These are phyloP conservation scores for Sporobolomyces pararoseus DNA, from an alignment of 768 basidiomycete genomes.

Conservation along the genomic window DNA sequence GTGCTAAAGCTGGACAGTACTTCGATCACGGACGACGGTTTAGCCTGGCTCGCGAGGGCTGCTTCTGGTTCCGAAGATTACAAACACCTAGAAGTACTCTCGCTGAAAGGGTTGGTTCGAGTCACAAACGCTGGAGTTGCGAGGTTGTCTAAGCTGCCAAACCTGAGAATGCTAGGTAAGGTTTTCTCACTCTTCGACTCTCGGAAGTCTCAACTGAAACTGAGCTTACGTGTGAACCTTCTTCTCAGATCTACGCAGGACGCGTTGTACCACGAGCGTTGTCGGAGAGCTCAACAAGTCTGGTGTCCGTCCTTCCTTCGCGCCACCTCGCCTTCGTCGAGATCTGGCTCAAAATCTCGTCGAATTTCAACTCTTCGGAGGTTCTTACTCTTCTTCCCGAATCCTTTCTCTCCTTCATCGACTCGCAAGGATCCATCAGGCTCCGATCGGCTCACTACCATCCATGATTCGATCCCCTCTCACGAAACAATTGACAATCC, in stretches of 20 bases:
- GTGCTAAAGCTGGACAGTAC: slow-evolving; percentile 32
- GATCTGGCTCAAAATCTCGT: not conserved
- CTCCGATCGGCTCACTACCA: not conserved
- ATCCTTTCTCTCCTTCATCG: slow-evolving; percentile 12
- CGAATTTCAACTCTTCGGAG: slow-evolving; percentile 31
- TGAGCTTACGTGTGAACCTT: not conserved
- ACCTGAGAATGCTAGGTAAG: slow-evolving; percentile 24
- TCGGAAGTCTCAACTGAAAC: not conserved
- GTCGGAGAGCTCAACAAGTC: not conserved
- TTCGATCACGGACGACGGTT: slow-evolving; percentile 11
- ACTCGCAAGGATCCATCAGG: not conserved
- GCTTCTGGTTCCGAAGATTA: not conserved
- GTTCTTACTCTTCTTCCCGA: slow-evolving; percentile 1
- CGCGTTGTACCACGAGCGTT: not conserved
- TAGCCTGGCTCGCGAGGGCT: slow-evolving; percentile 23
- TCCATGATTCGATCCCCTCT: not conserved
- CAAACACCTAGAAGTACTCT: slow-evolving; percentile 14
- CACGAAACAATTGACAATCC: slow-evolving; percentile 13
- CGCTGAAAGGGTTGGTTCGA: not conserved
- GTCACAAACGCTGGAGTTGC: slow-evolving; percentile 26
- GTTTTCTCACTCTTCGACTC: not conserved
- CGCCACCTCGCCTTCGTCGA: not conserved
- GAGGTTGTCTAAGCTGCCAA: not conserved
- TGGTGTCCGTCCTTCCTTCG: not conserved
- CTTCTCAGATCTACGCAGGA: slow-evolving; percentile 10